These are phyloP conservation scores for Catharanthus roseus DNA, from an alignment of 257 asterid genomes.

Conservation along the genomic window DNA sequence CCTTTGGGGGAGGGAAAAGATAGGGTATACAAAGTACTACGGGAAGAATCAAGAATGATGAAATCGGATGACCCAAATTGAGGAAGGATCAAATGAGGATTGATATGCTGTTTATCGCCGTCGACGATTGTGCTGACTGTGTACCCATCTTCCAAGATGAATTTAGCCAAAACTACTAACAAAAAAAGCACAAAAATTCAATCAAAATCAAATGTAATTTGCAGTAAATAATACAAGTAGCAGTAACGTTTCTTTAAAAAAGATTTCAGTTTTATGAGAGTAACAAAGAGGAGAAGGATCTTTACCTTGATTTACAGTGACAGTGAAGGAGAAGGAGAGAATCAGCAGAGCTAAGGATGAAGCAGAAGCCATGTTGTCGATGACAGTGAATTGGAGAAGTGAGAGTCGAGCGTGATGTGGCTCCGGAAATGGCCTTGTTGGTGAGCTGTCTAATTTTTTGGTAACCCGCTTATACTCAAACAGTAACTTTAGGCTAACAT, in stretches of 20 bases:
- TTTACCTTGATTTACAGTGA: conserved; percentile 33
- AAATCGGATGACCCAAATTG: conserved; percentile 46
- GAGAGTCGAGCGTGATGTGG: too few species aligned
- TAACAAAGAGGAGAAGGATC: background rate
- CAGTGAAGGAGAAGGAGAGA: conserved; percentile 22
- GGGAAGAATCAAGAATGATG: conserved; percentile 60
- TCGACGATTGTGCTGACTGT: conserved; percentile 61
- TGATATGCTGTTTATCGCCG: conserved; percentile 58
- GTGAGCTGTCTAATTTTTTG: too few species aligned
- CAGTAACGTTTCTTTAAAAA: background rate
- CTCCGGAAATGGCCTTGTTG: too few species aligned
- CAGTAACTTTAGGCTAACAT: too few species aligned
- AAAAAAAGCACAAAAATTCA: background rate
- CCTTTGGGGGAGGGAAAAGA: conserved; percentile 38
- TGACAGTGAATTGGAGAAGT: too few species aligned
- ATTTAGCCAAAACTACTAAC: conserved; percentile 28
- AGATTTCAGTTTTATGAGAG: background rate
- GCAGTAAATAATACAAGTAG: background rate
- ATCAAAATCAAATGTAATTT: background rate
- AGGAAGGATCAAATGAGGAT: conserved; percentile 49
- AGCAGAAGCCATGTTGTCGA: conserved; percentile 14
- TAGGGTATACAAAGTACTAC: conserved; percentile 58
- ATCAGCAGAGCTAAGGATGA: conserved; percentile 11
- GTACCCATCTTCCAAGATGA: conserved; percentile 71
- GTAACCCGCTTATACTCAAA: too few species aligned